Conservation (phyloP, 495 filamentous ascomycete genomes). For the Xylaria flabelliformis region DNA sequence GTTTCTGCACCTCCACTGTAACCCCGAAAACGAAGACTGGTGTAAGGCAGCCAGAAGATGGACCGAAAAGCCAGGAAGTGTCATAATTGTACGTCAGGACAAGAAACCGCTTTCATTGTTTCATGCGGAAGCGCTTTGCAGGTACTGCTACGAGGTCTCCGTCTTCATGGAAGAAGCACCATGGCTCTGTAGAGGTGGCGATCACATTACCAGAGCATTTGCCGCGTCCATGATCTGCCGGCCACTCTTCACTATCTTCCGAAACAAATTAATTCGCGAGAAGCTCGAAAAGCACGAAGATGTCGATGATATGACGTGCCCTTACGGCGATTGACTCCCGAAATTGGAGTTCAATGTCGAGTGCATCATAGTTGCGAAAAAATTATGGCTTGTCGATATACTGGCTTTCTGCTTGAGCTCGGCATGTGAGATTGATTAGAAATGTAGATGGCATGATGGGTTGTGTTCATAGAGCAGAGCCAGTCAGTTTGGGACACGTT, state of each 20-base stretch:
- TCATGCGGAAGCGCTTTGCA: neutral
- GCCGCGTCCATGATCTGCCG: neutral
- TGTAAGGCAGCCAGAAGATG: neutral
- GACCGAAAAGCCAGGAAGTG: neutral
- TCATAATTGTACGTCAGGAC: conserved; percentile 3
- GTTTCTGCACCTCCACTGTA: neutral
- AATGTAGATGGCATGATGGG: neutral
- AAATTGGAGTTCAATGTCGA: neutral
- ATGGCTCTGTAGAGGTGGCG: neutral
- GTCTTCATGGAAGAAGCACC: too few species aligned
- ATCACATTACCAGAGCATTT: neutral
- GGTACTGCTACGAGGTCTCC: neutral
- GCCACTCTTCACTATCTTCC: neutral
- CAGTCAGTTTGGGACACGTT: too few species aligned
- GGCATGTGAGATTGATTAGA: neutral
- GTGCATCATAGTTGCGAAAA: neutral
- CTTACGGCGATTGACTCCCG: neutral
- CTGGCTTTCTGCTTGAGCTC: neutral
- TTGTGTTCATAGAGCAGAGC: neutral
- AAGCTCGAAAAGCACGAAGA: neutral
- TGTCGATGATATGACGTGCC: neutral
- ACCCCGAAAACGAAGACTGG: neutral
- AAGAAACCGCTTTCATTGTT: neutral
- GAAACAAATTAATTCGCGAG: neutral
- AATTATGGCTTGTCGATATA: neutral